Base-by-base conservation (phyloP, 495 filamentous ascomycete genomes). In the Evernia prunastri region DNA sequence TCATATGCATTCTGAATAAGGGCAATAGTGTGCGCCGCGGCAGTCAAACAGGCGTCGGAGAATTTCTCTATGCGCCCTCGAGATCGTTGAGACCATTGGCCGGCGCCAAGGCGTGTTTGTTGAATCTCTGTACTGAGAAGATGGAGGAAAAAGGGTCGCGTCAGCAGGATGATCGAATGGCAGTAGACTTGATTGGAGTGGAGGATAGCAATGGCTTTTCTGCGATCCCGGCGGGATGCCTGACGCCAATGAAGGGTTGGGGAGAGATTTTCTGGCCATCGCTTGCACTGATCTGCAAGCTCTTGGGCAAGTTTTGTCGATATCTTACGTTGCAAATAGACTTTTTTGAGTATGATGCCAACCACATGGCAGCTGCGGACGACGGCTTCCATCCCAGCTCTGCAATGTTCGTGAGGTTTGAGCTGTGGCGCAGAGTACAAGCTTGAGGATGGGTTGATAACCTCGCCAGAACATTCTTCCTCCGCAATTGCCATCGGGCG, bases 121-220 rank as follows among this genome's bases (percentile, higher is more conserved):
- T 77, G 77, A 23, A 79, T 75, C 56, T 79, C 76, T 27, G 74
- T 73, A 42, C 79, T 78, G 2, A 83, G 75, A 58, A 79, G 72
- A 59, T 78, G 81, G 27, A 90, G 75, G 59, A 91, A 87, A 67
- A 92, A 87, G 6, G 89, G 89, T 8, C 79, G 74, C 6, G 78
- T 80, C n/a, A 92, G 77, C 8, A 91, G 77, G 29, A 91, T 83
- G 56, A 91, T 84, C 2, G 87, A 89, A 75, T 89, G 88, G 65
- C 86, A 87, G 66, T 89, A 87, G 23, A 88, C 78, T 12, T 88
- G 79, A 64, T 89, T 85, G 39, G 85, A 77, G 67, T 90, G 88
- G 29, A 89, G 78, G 37, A 82, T 82, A 12, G 85, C 84, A 33
- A 90, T 78, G 31, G 83, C 84, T 75, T 85, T 76, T 71, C 80